These are phyloP conservation scores for Claviceps monticola DNA, from an alignment of 2,329 filamentous ascomycete genomes.

Conservation along the genomic window DNA sequence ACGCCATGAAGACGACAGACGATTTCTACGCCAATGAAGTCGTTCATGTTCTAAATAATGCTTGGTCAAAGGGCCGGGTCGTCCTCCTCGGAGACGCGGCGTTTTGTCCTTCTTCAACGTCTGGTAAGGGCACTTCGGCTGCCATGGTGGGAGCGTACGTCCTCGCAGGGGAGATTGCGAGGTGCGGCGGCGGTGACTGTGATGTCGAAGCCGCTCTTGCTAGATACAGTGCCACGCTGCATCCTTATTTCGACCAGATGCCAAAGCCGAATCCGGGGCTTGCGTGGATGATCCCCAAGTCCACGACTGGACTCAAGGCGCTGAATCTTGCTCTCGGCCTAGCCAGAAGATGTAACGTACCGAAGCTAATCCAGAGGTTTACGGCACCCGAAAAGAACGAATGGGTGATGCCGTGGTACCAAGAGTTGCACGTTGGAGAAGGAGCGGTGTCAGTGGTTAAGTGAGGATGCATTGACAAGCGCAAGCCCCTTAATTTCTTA, in stretches of 20 bases:
- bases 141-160: slow-evolving; percentile 35
- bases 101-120: slow-evolving; percentile 24
- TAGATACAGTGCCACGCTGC: slow-evolving; percentile 26
- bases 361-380: not conserved
- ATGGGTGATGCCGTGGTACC: slow-evolving; percentile 2
- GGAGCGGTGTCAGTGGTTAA: not conserved
- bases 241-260: slow-evolving; percentile 20
- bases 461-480: not conserved
- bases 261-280: not conserved
- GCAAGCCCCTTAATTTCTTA: too few relatives aligned
- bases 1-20: slow-evolving; percentile 18
- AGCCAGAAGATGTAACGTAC: not conserved
- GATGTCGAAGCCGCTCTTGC: slow-evolving; percentile 18
- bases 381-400: not conserved
- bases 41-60: slow-evolving; percentile 27
- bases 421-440: not conserved
- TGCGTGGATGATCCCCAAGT: not conserved
- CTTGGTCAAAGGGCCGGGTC: slow-evolving; percentile 25
- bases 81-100: slow-evolving; percentile 36
- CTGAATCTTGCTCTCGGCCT: not conserved
- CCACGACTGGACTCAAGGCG: not conserved
- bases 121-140: slow-evolving; percentile 32
- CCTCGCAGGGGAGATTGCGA: slow-evolving; percentile 31
- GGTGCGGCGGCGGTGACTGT: slow-evolving; percentile 7
- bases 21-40: slow-evolving; percentile 34